phyloP scores from a whole-genome alignment of 2,329 filamentous ascomycete species.

The Aspergillus sp. region DNA sequence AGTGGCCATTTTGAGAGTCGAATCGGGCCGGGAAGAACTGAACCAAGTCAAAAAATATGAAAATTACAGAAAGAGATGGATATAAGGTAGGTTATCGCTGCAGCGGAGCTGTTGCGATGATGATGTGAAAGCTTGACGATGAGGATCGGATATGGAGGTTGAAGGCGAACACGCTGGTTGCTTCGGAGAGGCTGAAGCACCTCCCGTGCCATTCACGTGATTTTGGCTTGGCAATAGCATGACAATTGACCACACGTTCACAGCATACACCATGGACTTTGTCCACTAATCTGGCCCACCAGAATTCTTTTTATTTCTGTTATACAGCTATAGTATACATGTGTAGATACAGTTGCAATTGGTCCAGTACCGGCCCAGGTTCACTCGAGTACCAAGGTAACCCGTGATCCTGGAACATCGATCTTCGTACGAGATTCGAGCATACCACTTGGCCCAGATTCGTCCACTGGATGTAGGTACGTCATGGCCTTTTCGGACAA shows the following conservation, averaged over 20 bases:
- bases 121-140: conserved; percentile 28
- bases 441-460: conserved; percentile 2
- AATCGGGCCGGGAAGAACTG: conserved; percentile 18
- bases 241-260: background rate
- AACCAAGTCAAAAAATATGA: conserved; percentile 14
- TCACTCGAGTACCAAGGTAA: conserved; percentile 22
- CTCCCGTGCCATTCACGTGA: conserved; percentile 32
- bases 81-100: conserved; percentile 23
- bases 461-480: conserved; percentile 26
- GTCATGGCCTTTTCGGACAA: conserved; percentile 42
- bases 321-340: background rate
- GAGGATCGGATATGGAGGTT: conserved; percentile 30
- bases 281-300: too few species aligned
- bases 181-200: conserved; percentile 26
- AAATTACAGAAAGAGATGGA: conserved; percentile 16
- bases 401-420: conserved; percentile 34
- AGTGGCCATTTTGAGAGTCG: conserved; percentile 64
- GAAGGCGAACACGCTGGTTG: conserved; percentile 38
- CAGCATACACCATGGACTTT: background rate
- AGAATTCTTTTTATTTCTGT: background rate
- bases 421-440: conserved; percentile 32
- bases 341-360: background rate
- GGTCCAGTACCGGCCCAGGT: background rate
- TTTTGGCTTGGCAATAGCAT: conserved; percentile 25
- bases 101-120: conserved; percentile 28